Percentiles rank a stretch among this genome's conserved stretches.
phyloP scores from a whole-genome alignment of 805 yeast genomes.

The Candida silvatica region DNA sequence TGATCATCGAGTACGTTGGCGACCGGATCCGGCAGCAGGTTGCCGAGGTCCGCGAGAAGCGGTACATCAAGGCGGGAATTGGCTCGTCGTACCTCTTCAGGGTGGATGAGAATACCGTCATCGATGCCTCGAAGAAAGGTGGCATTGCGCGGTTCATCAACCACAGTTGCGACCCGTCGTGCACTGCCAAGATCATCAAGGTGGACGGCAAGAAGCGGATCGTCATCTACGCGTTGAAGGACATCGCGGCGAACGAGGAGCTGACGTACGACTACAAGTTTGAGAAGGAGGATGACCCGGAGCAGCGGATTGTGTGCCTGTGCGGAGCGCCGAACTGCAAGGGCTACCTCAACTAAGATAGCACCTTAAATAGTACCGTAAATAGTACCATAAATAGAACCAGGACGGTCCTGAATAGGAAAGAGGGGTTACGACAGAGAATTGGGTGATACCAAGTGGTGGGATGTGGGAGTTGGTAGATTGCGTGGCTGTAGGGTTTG shows the following conservation, averaged over 20 bases:
- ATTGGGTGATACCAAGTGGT: too few species aligned
- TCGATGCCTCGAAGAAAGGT: slow-evolving; percentile 96
- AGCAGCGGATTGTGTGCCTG: slow-evolving; percentile 79
- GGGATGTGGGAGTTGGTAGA: too few species aligned
- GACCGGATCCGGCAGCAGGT: slow-evolving; percentile 89
- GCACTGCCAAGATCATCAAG: slow-evolving; percentile 93
- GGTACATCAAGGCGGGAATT: slow-evolving; percentile 82
- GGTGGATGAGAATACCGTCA: slow-evolving; percentile 87
- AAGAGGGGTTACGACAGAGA: too few species aligned
- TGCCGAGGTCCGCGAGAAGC: slow-evolving; percentile 84
- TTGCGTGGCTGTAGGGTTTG: too few species aligned
- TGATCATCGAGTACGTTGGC: slow-evolving; percentile 98
- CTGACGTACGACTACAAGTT: slow-evolving; percentile 94
- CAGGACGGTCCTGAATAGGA: too few species aligned
- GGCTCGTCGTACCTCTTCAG: slow-evolving; percentile 92
- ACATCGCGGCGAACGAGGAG: slow-evolving; percentile 83
- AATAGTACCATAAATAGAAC: too few species aligned
- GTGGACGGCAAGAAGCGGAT: slow-evolving; percentile 92
- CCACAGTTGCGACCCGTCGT: slow-evolving; percentile 96
- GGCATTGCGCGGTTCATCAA: slow-evolving; percentile 96
- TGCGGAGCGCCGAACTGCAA: slow-evolving; percentile 96
- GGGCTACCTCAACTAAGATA: slow-evolving; percentile 78
- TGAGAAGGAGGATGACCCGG: slow-evolving; percentile 83
- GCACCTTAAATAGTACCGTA: too few species aligned
- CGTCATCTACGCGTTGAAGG: slow-evolving; percentile 87